A percentile compares a stretch with the other conserved stretches of the same genome.
Evolutionary conservation across 768 basidiomycete species (phyloP).

Genomic region (Chalciporus piperatus): DNA sequence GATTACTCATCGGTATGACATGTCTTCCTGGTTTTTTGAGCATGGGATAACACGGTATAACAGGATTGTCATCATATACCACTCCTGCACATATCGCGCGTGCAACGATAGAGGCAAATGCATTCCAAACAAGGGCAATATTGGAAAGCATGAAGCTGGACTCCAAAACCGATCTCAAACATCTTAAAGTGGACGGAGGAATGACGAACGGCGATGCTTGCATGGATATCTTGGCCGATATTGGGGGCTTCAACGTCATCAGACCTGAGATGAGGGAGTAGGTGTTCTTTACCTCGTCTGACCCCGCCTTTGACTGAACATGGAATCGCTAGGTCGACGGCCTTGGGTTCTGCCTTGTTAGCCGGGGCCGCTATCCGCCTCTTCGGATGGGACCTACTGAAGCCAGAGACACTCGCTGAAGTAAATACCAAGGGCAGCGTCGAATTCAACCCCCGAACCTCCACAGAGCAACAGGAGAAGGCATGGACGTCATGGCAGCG

Average conservation of each 20-base stretch:
- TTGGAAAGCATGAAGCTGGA: constrained; percentile 95
- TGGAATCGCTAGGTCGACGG: constrained; percentile 69
- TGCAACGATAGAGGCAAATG: constrained; percentile 93
- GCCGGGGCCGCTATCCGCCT: constrained; percentile 85
- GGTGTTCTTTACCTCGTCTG: constrained; percentile 28
- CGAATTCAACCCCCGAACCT: constrained; percentile 60
- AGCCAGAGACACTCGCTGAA: constrained; percentile 76
- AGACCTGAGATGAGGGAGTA: constrained; percentile 97
- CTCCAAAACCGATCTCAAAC: constrained; percentile 72
- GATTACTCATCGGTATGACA: constrained; percentile 68
- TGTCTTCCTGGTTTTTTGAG: not conserved
- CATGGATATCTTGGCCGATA: constrained; percentile 83
- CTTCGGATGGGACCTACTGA: constrained; percentile 88
- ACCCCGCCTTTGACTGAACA: not conserved
- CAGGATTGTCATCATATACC: constrained; percentile 82
- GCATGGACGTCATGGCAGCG: constrained; percentile 83
- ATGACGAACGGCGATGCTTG: constrained; percentile 94
- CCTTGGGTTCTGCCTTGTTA: constrained; percentile 90
- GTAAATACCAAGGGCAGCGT: constrained; percentile 85
- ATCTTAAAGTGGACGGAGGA: constrained; percentile 96
- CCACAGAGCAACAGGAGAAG: constrained; percentile 53
- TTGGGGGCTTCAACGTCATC: constrained; percentile 89
- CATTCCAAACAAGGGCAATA: constrained; percentile 93
- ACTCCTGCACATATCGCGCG: constrained; percentile 91
- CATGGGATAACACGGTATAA: not conserved